Evolutionary conservation across 805 yeast genomes (phyloP).

Genomic region (Suhomyces faveliae): DNA sequence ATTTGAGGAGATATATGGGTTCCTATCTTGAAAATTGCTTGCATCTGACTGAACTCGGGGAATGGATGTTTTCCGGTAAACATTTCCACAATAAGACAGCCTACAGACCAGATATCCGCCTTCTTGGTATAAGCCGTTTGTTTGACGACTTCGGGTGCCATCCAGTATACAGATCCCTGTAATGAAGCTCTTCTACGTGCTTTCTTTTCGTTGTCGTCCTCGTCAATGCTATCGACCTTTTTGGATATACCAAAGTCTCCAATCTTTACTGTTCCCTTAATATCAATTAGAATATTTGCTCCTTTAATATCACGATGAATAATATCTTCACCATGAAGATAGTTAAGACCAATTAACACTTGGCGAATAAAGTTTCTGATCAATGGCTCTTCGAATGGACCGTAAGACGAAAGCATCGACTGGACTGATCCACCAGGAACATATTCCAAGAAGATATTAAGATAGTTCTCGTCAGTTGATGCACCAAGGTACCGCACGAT

Average conservation of each 20-base stretch:
- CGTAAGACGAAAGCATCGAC: conserved; percentile 66
- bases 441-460: conserved; percentile 68
- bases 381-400: conserved; percentile 77
- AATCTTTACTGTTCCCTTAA: conserved; percentile 77
- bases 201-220: conserved; percentile 24
- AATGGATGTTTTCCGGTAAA: conserved; percentile 95
- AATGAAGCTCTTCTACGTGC: conserved; percentile 67
- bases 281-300: conserved; percentile 79
- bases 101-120: conserved; percentile 97
- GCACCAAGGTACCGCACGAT: conserved; percentile 92
- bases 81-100: conserved; percentile 92
- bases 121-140: conserved; percentile 87
- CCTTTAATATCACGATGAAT: conserved; percentile 89
- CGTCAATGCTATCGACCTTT: conserved; percentile 25
- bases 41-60: conserved; percentile 94
- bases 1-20: conserved; percentile 77
- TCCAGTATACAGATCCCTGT: conserved; percentile 96
- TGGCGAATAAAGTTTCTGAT: conserved; percentile 72
- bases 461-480: conserved; percentile 62
- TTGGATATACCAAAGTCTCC: conserved; percentile 84
- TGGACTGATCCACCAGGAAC: conserved; percentile 53
- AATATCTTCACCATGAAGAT: conserved; percentile 71
- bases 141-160: conserved; percentile 99
- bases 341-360: conserved; percentile 70
- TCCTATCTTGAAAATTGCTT: conserved; percentile 93